A percentile compares a stretch with the other conserved stretches of the same genome.
phyloP scores from a whole-genome alignment of 2,329 filamentous ascomycete species.

The Tolypocladium endophyticum region DNA sequence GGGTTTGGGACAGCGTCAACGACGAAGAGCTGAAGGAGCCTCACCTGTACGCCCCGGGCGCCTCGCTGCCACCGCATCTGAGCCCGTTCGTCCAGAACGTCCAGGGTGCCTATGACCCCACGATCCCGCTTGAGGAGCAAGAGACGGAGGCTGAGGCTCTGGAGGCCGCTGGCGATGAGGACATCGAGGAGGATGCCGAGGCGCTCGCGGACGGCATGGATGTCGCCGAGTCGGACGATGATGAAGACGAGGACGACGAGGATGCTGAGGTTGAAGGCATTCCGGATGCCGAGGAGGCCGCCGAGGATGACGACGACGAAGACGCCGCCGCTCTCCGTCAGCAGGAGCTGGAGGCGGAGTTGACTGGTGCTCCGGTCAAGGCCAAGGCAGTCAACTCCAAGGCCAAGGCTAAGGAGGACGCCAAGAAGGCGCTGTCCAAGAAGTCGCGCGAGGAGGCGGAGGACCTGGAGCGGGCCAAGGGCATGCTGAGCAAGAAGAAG shows the following conservation, averaged over 20 bases:
- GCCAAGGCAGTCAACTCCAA: slow-evolving; percentile 36
- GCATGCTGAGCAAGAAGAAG: slow-evolving; percentile 98
- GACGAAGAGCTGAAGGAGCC: slow-evolving; percentile 79
- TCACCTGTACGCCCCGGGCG: slow-evolving; percentile 82
- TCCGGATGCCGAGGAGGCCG: slow-evolving; percentile 33
- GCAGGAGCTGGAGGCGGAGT: slow-evolving; percentile 84
- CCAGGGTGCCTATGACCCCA: slow-evolving; percentile 86
- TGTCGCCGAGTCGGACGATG: slow-evolving; percentile 37
- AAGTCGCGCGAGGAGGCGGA: slow-evolving; percentile 70
- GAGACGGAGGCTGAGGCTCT: slow-evolving; percentile 80
- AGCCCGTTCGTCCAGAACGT: slow-evolving; percentile 90
- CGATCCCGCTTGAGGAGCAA: slow-evolving; percentile 73
- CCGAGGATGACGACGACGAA: slow-evolving; percentile 27
- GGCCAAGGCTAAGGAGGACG: slow-evolving; percentile 57
- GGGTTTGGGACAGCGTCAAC: slow-evolving; percentile 97
- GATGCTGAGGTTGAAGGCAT: slow-evolving; percentile 30
- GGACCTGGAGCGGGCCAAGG: slow-evolving; percentile 85
- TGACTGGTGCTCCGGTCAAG: slow-evolving; percentile 56
- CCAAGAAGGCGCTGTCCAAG: slow-evolving; percentile 57
- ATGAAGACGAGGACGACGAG: slow-evolving; percentile 36
- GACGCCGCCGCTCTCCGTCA: slow-evolving; percentile 66
- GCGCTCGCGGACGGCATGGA: slow-evolving; percentile 56
- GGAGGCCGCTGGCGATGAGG: slow-evolving; percentile 47
- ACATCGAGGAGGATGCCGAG: slow-evolving; percentile 55
- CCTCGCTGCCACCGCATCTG: slow-evolving; percentile 82